Percentiles rank a stretch among this genome's conserved stretches.
These are phyloP conservation scores for Zygotorulaspora danielsina DNA, from an alignment of 805 yeast species.

Conservation along the genomic window DNA sequence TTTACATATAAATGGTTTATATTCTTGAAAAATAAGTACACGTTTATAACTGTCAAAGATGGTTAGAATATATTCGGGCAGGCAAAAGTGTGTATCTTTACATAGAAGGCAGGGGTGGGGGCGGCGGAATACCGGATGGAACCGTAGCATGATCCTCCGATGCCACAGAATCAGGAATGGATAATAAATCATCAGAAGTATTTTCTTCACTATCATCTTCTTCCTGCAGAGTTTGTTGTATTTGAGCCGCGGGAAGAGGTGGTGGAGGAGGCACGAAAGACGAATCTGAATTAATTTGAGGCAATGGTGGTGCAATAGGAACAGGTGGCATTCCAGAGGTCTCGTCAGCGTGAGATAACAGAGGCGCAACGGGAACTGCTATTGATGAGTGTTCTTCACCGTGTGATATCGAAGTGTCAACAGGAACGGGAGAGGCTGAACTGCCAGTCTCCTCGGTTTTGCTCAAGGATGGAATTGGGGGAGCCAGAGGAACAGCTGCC, in stretches of 20 bases:
- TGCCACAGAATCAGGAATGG: constrained; percentile 36
- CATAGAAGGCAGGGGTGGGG: constrained; percentile 29
- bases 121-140: constrained; percentile 31
- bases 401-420: constrained; percentile 24
- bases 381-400: constrained; percentile 17
- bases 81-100: not conserved
- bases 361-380: constrained; percentile 33
- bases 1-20: no score
- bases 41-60: no score
- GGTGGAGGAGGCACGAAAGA: constrained; percentile 13
- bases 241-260: constrained; percentile 13
- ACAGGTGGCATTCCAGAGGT: constrained; percentile 12
- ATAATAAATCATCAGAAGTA: constrained; percentile 31
- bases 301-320: constrained; percentile 34
- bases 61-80: not conserved
- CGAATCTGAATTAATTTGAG: constrained; percentile 18
- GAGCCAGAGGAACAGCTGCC: constrained; percentile 15
- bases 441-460: constrained; percentile 7
- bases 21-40: no score
- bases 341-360: constrained; percentile 22
- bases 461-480: constrained; percentile 6
- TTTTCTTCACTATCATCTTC: constrained; percentile 12
- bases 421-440: constrained; percentile 22
- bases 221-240: not conserved
- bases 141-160: constrained; percentile 25